A percentile compares a stretch with the other conserved stretches of the same genome.
Evolutionary conservation across 768 basidiomycete species (phyloP).

Genomic region (Termitomyces sp.): DNA sequence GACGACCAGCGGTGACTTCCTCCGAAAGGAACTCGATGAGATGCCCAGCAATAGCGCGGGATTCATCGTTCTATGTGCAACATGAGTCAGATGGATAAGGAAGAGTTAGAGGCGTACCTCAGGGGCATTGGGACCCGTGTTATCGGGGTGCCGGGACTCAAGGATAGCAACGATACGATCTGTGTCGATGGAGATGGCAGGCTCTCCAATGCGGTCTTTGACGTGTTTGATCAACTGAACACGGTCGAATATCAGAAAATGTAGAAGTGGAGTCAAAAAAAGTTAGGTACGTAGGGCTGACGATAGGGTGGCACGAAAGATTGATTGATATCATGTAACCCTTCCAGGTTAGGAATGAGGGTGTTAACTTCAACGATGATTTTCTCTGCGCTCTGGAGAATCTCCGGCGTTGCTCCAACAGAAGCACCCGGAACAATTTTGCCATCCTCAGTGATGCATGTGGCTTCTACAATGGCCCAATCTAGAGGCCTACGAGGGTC

Average conservation of each 20-base stretch:
- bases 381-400: conserved; percentile 40
- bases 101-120: conserved; percentile 25
- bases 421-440: conserved; percentile 42
- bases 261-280: background rate
- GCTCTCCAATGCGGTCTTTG: conserved; percentile 37
- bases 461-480: conserved; percentile 47
- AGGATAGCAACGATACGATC: conserved; percentile 41
- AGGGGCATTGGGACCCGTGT: conserved; percentile 38
- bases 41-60: conserved; percentile 35
- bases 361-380: conserved; percentile 49
- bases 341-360: conserved; percentile 37
- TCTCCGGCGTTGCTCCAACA: conserved; percentile 43
- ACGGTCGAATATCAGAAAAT: background rate
- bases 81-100: background rate
- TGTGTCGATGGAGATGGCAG: conserved; percentile 41
- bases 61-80: conserved; percentile 28
- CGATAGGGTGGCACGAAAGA: conserved; percentile 36
- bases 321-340: conserved; percentile 43
- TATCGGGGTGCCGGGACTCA: conserved; percentile 35
- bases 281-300: conserved; percentile 30
- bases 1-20: conserved; percentile 34
- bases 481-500: conserved; percentile 38
- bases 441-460: conserved; percentile 42
- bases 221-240: conserved; percentile 35
- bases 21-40: conserved; percentile 37